Evolutionary conservation across 2,329 filamentous ascomycete genomes (phyloP).

Genomic region (Elsinoe perseae): DNA sequence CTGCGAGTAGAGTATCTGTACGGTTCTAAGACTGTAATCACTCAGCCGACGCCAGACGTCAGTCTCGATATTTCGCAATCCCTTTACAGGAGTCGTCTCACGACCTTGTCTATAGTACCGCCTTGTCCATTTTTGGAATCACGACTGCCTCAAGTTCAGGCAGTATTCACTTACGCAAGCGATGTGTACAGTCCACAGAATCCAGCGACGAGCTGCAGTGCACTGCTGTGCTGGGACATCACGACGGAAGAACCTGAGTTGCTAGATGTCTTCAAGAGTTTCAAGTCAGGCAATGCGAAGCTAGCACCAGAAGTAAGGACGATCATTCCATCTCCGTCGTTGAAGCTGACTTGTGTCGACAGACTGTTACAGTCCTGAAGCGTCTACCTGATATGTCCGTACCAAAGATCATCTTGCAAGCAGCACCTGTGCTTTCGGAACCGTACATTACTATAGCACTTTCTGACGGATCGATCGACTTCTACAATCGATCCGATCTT

Average conservation of each 20-base stretch:
- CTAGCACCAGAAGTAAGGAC: conserved; percentile 19
- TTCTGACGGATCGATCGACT: conserved; percentile 73
- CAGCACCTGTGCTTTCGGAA: conserved; percentile 62
- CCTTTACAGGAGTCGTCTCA: conserved; percentile 5
- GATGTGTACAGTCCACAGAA: conserved; percentile 36
- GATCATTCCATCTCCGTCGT: conserved; percentile 10
- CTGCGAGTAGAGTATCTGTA: conserved; percentile 24
- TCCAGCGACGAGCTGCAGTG: conserved; percentile 46
- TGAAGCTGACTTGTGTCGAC: neutral
- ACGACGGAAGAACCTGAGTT: conserved; percentile 39
- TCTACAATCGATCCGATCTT: conserved; percentile 69
- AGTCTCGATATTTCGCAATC: neutral
- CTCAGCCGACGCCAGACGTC: conserved; percentile 21
- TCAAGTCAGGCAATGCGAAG: conserved; percentile 21
- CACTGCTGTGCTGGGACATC: conserved; percentile 77
- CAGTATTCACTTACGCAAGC: conserved; percentile 59
- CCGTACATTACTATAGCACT: conserved; percentile 65
- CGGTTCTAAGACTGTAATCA: conserved; percentile 22
- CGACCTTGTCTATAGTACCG: neutral
- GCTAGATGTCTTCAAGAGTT: conserved; percentile 32
- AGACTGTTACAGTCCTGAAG: conserved; percentile 43
- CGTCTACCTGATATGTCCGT: conserved; percentile 60
- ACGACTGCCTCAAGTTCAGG: conserved; percentile 50
- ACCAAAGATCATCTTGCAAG: conserved; percentile 61
- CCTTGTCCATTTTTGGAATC: neutral